Base-by-base conservation (phyloP, 2,329 filamentous ascomycete species). In the Meredithiella fracta region DNA sequence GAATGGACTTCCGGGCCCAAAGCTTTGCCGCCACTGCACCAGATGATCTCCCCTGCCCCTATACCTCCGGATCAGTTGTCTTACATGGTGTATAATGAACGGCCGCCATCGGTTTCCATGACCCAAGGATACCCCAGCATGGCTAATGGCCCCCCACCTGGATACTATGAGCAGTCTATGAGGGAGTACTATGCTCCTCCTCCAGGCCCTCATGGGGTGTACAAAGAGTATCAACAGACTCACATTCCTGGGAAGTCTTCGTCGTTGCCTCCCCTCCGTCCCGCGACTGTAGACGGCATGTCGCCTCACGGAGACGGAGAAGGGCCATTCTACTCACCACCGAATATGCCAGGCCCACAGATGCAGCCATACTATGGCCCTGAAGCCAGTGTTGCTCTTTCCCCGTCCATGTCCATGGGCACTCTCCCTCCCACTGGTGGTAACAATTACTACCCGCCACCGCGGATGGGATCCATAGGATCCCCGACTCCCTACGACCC, bases 241-340 rank as follows among this genome's bases (percentile, higher is more conserved):
- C 40, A 9, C 8, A n/a, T 44, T 15, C 25, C 23, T n/a, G 31
- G 34, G 20, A 56, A 59, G 26, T 37, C 56, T 20, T 58, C 58
- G n/a, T 49, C 53, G 26, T 22, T 58, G 7, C 56, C 56, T 25
- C 49, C 56, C 47, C 50, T 58, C 23, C 55, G 52, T 9, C 59
- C 59, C 42, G 56, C 50, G 15, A 37, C 26, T 20, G 51, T 40
- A 38, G 40, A 51, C 22, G 15, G 25, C 25, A 15, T 29, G 15
- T 51, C 49, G 26, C 49, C 49, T 17, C 49, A 25, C n/a, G 15
- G 49, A 29, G 49, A 51, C 49, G 25, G 49, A 51, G 11, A 17
- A 29, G 20, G 47, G 37, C 23, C 49, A 8, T 51, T 25, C 20
- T 51, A 51, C 20, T 25, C 23, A 14, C 49, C 23, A 4, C 49